A percentile compares a stretch with the other conserved stretches of the same genome.
These are phyloP conservation scores for Pulveroboletus ravenelii DNA, from an alignment of 768 basidiomycete genomes.

Conservation along the genomic window DNA sequence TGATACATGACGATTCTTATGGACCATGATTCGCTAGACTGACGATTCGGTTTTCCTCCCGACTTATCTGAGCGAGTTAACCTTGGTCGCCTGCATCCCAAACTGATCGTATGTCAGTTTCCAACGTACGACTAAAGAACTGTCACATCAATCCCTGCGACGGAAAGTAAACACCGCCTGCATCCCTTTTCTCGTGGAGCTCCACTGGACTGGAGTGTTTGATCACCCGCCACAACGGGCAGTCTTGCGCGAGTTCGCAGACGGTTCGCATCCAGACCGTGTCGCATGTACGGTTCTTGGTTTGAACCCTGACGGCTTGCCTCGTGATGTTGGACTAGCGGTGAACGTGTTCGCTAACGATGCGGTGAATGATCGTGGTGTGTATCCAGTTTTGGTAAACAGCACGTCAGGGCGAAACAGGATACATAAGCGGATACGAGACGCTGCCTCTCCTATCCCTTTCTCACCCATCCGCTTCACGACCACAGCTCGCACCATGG, in stretches of 20 bases:
- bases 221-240: not conserved
- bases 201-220: not conserved
- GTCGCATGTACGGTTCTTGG: not conserved
- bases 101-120: too few relatives aligned
- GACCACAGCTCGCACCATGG: conserved; percentile 36
- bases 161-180: conserved; percentile 16
- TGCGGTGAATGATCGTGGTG: not conserved
- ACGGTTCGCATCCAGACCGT: not conserved
- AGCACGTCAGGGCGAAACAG: conserved; percentile 13
- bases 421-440: conserved; percentile 25
- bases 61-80: too few relatives aligned
- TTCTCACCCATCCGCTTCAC: conserved; percentile 1
- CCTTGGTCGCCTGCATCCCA: too few relatives aligned
- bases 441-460: conserved; percentile 17
- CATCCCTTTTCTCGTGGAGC: conserved; percentile 14
- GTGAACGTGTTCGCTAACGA: not conserved
- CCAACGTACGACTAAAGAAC: too few relatives aligned
- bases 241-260: not conserved
- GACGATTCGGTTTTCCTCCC: too few relatives aligned
- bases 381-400: conserved; percentile 9
- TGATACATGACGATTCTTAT: not conserved
- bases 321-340: not conserved
- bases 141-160: conserved; percentile 16
- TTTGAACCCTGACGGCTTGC: not conserved
- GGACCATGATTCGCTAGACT: not conserved